A percentile compares a stretch with the other conserved stretches of the same genome.
Evolutionary conservation across 1,284 basidiomycete genomes (phyloP).

Genomic region (Ustilago lituana): DNA sequence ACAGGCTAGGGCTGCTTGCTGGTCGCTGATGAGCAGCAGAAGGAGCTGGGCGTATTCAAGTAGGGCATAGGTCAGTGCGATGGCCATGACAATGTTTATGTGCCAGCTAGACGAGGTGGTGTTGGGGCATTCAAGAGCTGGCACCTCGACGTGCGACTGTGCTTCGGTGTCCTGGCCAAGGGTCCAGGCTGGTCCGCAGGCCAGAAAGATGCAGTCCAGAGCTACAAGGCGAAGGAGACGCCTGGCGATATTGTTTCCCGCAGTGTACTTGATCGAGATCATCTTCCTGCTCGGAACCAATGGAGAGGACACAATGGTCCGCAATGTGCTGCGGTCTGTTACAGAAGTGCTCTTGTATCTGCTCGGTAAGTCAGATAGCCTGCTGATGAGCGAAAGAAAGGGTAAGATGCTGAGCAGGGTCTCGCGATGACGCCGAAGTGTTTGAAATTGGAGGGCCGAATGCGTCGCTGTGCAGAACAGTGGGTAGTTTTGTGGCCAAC

Average conservation of each 20-base stretch:
- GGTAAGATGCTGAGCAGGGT: too few species aligned
- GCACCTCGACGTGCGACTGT: not conserved
- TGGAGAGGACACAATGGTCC: too few species aligned
- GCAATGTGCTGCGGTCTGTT: too few species aligned
- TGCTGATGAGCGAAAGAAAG: too few species aligned
- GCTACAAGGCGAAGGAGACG: not conserved
- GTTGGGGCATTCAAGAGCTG: not conserved
- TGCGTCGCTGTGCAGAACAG: too few species aligned
- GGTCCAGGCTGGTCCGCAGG: not conserved
- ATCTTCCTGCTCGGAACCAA: too few species aligned
- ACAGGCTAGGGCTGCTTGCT: constrained; percentile 10
- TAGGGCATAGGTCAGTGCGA: constrained; percentile 11
- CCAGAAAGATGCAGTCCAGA: not conserved
- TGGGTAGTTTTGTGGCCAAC: too few species aligned
- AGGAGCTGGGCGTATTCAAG: constrained; percentile 16
- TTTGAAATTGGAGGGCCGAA: too few species aligned
- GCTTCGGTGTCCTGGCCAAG: not conserved
- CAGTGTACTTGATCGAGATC: too few species aligned
- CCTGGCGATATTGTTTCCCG: constrained; percentile 4
- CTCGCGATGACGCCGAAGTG: too few species aligned
- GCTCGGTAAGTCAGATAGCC: too few species aligned
- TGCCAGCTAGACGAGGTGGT: constrained; percentile 1
- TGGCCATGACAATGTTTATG: not conserved
- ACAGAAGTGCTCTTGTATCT: too few species aligned
- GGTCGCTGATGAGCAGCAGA: constrained; percentile 13